A percentile compares a stretch with the other conserved stretches of the same genome.
phyloP scores from a whole-genome alignment of 768 basidiomycete species.

The Kockovaella imperatae region DNA sequence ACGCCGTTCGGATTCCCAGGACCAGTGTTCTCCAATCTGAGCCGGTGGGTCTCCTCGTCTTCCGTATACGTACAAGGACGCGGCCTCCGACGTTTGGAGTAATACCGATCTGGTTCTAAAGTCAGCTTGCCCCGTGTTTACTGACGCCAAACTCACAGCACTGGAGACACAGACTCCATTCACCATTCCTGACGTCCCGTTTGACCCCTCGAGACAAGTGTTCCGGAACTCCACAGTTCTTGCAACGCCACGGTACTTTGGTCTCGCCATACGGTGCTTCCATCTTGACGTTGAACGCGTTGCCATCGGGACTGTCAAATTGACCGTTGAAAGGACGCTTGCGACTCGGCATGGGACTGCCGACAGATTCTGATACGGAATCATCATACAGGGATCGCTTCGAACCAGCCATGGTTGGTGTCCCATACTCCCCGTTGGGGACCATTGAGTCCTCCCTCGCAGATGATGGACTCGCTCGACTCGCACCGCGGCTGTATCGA shows the following conservation, averaged over 20 bases:
- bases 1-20: background rate
- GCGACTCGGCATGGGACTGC: conserved; percentile 54
- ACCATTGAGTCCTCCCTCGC: conserved; percentile 23
- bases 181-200: conserved; percentile 73
- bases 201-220: conserved; percentile 73
- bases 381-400: conserved; percentile 21
- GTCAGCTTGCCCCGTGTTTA: no score
- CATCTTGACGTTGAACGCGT: background rate
- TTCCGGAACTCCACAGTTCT: conserved; percentile 87
- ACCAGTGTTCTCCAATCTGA: conserved; percentile 4
- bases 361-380: conserved; percentile 11
- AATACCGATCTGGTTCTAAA: conserved; percentile 11
- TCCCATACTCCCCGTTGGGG: conserved; percentile 2
- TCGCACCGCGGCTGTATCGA: conserved; percentile 5
- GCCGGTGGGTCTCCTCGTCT: conserved; percentile 8
- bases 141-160: conserved; percentile 60
- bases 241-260: conserved; percentile 70
- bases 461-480: conserved; percentile 16
- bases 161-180: conserved; percentile 82
- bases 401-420: conserved; percentile 7
- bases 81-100: conserved; percentile 9
- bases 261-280: background rate
- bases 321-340: background rate
- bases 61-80: conserved; percentile 20
- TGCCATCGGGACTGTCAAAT: background rate